Evolutionary conservation across 495 filamentous ascomycete species (phyloP).

Genomic region (Penicillium cataractarum): DNA sequence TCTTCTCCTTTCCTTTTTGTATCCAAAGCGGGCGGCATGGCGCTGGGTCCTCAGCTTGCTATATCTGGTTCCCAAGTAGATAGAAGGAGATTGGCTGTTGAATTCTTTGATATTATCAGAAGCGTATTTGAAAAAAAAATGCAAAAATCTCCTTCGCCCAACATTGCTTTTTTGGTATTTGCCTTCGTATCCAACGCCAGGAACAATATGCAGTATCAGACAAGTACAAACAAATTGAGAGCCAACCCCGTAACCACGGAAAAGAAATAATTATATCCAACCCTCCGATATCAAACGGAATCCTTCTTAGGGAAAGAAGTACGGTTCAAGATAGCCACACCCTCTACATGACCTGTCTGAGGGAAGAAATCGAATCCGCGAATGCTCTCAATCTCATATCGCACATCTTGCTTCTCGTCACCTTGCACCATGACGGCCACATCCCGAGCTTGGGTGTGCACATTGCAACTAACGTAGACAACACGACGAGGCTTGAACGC

Average conservation of each 20-base stretch:
- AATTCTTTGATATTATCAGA: conserved; percentile 22
- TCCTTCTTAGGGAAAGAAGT: conserved; percentile 25
- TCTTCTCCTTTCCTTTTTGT: conserved; percentile 14
- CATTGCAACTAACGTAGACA: conserved; percentile 95
- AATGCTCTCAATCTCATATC: conserved; percentile 89
- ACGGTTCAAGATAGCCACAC: conserved; percentile 76
- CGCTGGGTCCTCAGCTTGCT: conserved; percentile 25
- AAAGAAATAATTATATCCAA: neutral
- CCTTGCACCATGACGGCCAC: conserved; percentile 81
- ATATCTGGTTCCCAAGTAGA: conserved; percentile 26
- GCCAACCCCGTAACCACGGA: neutral
- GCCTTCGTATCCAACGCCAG: conserved; percentile 5
- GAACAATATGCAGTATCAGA: conserved; percentile 5
- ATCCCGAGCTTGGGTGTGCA: conserved; percentile 95
- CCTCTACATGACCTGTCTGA: conserved; percentile 95
- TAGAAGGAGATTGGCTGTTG: conserved; percentile 17
- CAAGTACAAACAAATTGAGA: neutral
- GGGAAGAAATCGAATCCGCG: conserved; percentile 98
- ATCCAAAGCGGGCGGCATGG: conserved; percentile 25
- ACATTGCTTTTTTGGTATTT: conserved; percentile 7
- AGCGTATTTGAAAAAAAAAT: conserved; percentile 18
- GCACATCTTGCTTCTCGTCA: conserved; percentile 49
- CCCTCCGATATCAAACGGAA: neutral
- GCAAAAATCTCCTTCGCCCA: conserved; percentile 9
- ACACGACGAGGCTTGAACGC: conserved; percentile 73